These are phyloP conservation scores for Myochromella boudieri DNA, from an alignment of 768 basidiomycete genomes.

Conservation along the genomic window DNA sequence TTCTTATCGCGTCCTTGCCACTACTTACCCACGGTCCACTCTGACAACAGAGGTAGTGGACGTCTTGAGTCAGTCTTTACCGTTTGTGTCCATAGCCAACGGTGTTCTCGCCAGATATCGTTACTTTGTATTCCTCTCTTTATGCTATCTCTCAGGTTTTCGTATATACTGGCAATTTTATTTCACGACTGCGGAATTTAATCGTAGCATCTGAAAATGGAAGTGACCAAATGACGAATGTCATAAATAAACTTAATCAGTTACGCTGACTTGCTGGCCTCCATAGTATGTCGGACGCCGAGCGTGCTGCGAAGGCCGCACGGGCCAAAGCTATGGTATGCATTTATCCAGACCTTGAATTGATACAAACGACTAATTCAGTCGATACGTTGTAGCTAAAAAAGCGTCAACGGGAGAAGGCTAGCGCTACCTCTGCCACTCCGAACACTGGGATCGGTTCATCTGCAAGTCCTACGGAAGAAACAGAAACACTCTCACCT, in stretches of 20 bases:
- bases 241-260: neutral
- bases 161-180: conserved; percentile 51
- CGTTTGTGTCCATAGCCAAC: conserved; percentile 28
- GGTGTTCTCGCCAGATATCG: conserved; percentile 21
- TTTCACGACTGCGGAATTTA: conserved; percentile 15
- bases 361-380: conserved; percentile 7
- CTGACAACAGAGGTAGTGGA: conserved; percentile 36
- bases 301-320: conserved; percentile 79
- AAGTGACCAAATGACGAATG: neutral
- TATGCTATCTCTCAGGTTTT: conserved; percentile 31
- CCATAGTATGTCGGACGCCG: conserved; percentile 60
- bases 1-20: conserved; percentile 45
- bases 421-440: conserved; percentile 35
- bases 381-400: conserved; percentile 54
- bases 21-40: conserved; percentile 56
- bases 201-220: neutral
- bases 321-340: conserved; percentile 81
- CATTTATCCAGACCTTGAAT: conserved; percentile 1
- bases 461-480: conserved; percentile 35
- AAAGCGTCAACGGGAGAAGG: conserved; percentile 77
- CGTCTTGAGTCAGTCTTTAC: conserved; percentile 68
- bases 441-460: conserved; percentile 35
- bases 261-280: neutral
- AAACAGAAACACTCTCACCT: conserved; percentile 53
- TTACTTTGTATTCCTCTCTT: conserved; percentile 34